Evolutionary conservation across 371 early-diverging fungal species (phyloP), one percentile per base, ranked within the genome.

Genomic region (Rhizopus arrhizus): DNA sequence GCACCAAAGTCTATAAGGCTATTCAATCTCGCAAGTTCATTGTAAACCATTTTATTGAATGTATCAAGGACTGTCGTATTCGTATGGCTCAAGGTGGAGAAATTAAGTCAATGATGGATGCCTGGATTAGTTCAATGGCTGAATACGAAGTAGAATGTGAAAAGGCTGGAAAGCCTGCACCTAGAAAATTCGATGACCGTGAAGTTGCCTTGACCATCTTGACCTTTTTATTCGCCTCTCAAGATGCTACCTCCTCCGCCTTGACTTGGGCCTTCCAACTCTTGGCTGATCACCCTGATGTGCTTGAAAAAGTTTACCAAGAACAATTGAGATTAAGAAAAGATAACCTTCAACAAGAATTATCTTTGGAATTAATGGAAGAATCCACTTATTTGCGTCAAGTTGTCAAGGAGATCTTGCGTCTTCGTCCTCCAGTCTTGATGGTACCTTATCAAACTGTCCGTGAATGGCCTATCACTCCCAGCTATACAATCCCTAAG

Each of bases 1-100:
- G 81, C 38, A 82, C 83, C 65, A 80, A 80, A 52, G 83, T 82
- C 1, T 82, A 76, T 60, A 73, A 78, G 63, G 83, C 83, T 31
- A 77, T 77, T 31, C 74, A 77, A 15, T 77, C 83, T 31, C 78
- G 83, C 47, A 73, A 82, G 54, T 82, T 72, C 59, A 82, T 82
- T 62, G 75, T 78, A 47, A 65, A 78, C 12, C 71, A 73, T 22
- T 82, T 82, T 51, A 72, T 77, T 38, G 78, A 77, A 33, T 53
- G 68, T 43, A 65, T 81, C 49, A 65, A 75, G 49, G 76, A 77
- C 43, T 58, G 67, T 28, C 76, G 81, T 54, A 52, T 64, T 12
- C 68, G 81, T 56, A 72, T 81, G 73, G 72, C 65, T n/a, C 46
- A 59, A 11, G 73, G 72, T 11, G 73, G 58, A 13, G 66, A 67